A percentile compares a stretch with the other conserved stretches of the same genome.
These are phyloP conservation scores for Exophiala oligosperma DNA, from an alignment of 2,329 filamentous ascomycete species.

Conservation along the genomic window DNA sequence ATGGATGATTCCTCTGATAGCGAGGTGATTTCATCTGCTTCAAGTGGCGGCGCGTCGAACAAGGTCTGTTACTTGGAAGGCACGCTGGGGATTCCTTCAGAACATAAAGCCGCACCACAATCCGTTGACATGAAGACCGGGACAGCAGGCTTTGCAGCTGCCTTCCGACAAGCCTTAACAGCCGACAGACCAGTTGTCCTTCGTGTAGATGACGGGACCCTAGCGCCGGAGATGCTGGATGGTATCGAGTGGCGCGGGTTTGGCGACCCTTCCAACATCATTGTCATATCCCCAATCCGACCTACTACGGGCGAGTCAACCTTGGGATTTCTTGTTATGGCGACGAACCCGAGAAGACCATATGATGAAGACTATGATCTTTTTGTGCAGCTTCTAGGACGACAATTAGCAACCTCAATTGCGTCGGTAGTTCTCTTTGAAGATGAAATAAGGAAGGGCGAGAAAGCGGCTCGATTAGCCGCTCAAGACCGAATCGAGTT, in stretches of 20 bases:
- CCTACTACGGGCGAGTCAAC: constrained; percentile 72
- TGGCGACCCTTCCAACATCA: constrained; percentile 66
- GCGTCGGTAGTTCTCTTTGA: constrained; percentile 81
- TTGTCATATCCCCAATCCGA: constrained; percentile 77
- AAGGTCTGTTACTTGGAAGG: constrained; percentile 71
- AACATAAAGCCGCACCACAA: constrained; percentile 61
- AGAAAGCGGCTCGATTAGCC: constrained; percentile 71
- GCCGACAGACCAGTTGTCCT: constrained; percentile 67
- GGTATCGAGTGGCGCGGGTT: constrained; percentile 71
- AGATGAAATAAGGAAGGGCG: constrained; percentile 75
- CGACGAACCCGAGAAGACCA: constrained; percentile 73
- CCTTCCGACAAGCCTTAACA: constrained; percentile 74
- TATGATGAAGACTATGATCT: constrained; percentile 80
- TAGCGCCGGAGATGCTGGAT: constrained; percentile 64
- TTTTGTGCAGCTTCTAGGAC: constrained; percentile 71
- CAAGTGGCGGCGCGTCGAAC: constrained; percentile 61
- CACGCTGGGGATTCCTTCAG: constrained; percentile 65
- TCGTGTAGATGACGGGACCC: constrained; percentile 64
- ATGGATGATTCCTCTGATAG: constrained; percentile 66
- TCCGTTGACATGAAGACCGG: constrained; percentile 69
- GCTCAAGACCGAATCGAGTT: constrained; percentile 75
- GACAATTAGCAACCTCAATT: constrained; percentile 76
- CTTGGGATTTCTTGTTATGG: constrained; percentile 76
- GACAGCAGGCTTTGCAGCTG: constrained; percentile 71
- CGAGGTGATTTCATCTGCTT: constrained; percentile 70